phyloP scores from a whole-genome alignment of 2,329 filamentous ascomycete genomes.

The Ophiocordyceps camponoti-leonardi region DNA sequence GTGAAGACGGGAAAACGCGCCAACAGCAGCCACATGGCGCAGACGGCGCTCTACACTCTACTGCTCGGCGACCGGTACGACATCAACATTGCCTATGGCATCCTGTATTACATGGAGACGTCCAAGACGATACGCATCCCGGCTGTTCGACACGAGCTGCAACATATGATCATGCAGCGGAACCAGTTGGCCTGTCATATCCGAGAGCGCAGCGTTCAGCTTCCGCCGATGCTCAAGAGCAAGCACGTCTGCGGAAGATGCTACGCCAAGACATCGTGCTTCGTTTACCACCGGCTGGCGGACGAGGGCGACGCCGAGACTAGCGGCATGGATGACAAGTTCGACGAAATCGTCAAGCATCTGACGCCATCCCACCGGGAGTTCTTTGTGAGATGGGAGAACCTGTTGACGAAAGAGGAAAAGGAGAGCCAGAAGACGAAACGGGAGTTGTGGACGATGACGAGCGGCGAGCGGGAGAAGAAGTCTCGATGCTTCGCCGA shows the following conservation, averaged over 20 bases:
- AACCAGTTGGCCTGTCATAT: constrained; percentile 80
- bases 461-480: constrained; percentile 74
- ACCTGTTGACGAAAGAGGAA: constrained; percentile 84
- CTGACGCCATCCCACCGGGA: constrained; percentile 56
- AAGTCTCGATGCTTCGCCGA: constrained; percentile 80
- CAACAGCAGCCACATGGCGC: constrained; percentile 70
- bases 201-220: constrained; percentile 57
- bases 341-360: constrained; percentile 63
- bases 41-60: constrained; percentile 88
- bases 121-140: constrained; percentile 76
- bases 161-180: constrained; percentile 92
- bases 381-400: constrained; percentile 93
- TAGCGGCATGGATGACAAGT: constrained; percentile 66
- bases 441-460: constrained; percentile 90
- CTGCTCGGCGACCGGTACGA: constrained; percentile 90
- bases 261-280: constrained; percentile 81
- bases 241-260: constrained; percentile 71
- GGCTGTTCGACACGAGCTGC: constrained; percentile 69
- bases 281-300: constrained; percentile 80
- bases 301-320: constrained; percentile 70
- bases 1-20: constrained; percentile 85
- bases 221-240: constrained; percentile 75
- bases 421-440: constrained; percentile 74
- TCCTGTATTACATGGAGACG: constrained; percentile 89
- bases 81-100: constrained; percentile 73